Evolutionary conservation across 192 early-diverging fungal species (phyloP).

Genomic region (Linnemannia schmuckeri): DNA sequence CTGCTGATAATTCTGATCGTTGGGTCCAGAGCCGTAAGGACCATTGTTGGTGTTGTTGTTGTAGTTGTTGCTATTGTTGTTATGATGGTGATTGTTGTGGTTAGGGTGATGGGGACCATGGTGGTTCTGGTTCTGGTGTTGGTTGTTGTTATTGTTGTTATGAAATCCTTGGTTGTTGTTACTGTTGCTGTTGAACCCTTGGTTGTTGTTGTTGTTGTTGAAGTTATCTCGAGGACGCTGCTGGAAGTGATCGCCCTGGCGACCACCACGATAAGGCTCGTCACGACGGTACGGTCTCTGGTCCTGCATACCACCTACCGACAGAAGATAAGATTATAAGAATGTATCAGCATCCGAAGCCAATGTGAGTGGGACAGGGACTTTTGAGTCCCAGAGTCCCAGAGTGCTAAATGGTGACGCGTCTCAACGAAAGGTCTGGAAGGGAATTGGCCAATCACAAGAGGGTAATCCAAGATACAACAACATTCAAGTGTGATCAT

Average conservation of each 20-base stretch:
- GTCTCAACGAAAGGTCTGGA: not conserved
- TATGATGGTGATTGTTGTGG: not conserved
- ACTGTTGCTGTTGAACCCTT: not conserved
- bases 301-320: constrained; percentile 31
- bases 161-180: constrained; percentile 11
- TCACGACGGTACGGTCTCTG: constrained; percentile 55
- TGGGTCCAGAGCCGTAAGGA: not conserved
- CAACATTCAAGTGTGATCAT: not conserved
- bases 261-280: constrained; percentile 31
- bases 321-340: not conserved
- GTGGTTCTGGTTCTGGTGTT: constrained; percentile 15
- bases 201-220: constrained; percentile 6
- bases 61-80: not conserved
- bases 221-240: constrained; percentile 43
- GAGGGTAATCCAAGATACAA: not conserved
- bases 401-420: not conserved
- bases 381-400: not conserved
- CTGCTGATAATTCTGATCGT: not conserved
- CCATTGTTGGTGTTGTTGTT: not conserved
- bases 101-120: not conserved
- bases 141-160: not conserved
- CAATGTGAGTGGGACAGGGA: not conserved
- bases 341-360: not conserved
- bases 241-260: constrained; percentile 30
- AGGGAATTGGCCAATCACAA: not conserved